phyloP scores from a whole-genome alignment of 2,329 filamentous ascomycete species.

The Chlorencoelia australis region DNA sequence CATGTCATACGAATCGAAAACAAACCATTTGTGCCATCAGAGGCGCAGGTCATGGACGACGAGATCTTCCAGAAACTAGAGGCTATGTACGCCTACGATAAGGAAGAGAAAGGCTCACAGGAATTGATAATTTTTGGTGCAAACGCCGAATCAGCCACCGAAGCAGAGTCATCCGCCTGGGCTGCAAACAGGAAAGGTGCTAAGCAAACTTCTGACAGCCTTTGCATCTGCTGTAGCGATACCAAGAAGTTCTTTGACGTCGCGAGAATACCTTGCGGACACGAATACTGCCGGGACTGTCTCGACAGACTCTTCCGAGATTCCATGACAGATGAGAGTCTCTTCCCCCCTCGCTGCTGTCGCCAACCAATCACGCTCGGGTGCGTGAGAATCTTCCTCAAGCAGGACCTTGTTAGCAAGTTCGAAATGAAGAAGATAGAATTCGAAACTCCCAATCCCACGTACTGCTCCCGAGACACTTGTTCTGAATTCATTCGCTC shows the following conservation, averaged over 20 bases:
- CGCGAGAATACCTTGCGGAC: conserved; percentile 29
- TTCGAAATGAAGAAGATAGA: conserved; percentile 36
- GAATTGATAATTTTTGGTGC: not conserved
- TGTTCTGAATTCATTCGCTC: conserved; percentile 40
- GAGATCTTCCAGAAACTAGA: conserved; percentile 15
- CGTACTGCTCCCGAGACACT: conserved; percentile 36
- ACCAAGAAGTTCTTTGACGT: conserved; percentile 9
- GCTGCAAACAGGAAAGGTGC: not conserved
- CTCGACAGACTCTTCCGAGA: conserved; percentile 34
- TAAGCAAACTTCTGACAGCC: not conserved
- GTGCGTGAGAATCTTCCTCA: conserved; percentile 29
- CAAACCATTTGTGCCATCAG: not conserved
- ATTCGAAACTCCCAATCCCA: conserved; percentile 35
- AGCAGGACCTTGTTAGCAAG: conserved; percentile 29
- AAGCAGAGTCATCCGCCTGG: conserved; percentile 6
- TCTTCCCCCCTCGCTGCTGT: conserved; percentile 49
- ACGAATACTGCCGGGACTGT: conserved; percentile 43
- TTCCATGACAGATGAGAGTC: conserved; percentile 37
- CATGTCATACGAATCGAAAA: not conserved
- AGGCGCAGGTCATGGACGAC: conserved; percentile 9
- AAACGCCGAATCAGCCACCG: not conserved
- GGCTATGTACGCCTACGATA: conserved; percentile 9
- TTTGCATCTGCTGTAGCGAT: conserved; percentile 13
- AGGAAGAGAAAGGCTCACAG: not conserved
- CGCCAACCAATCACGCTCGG: conserved; percentile 31